A percentile compares a stretch with the other conserved stretches of the same genome.
phyloP scores from a whole-genome alignment of 1,284 basidiomycete genomes.

The Trametes hirsuta region DNA sequence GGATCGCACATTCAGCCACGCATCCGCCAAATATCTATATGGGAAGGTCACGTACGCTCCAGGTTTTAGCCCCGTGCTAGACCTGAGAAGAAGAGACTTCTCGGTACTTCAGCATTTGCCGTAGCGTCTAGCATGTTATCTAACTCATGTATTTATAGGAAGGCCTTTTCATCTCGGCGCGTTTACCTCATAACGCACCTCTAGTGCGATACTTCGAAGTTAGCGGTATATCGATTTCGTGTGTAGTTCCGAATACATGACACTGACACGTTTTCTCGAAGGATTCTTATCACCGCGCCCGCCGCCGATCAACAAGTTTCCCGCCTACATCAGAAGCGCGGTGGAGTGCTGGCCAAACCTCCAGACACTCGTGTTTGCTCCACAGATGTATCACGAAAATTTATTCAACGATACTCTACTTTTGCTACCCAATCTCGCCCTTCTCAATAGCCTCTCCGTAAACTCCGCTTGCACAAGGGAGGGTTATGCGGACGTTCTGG shows the following conservation, averaged over 20 bases:
- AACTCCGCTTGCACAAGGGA: slow-evolving; percentile 46
- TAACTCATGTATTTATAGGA: slow-evolving; percentile 1
- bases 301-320: slow-evolving; percentile 39
- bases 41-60: slow-evolving; percentile 45
- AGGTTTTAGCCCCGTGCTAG: slow-evolving; percentile 34
- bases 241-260: neutral
- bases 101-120: slow-evolving; percentile 31
- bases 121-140: neutral
- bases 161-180: slow-evolving; percentile 44
- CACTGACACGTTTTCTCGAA: slow-evolving; percentile 20
- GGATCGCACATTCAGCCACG: slow-evolving; percentile 44
- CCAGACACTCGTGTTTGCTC: slow-evolving; percentile 41
- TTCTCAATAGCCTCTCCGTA: slow-evolving; percentile 42
- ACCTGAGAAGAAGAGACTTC: slow-evolving; percentile 40
- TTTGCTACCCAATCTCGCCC: slow-evolving; percentile 28
- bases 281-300: slow-evolving; percentile 44
- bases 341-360: slow-evolving; percentile 45
- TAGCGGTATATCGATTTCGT: slow-evolving; percentile 38
- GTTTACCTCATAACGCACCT: slow-evolving; percentile 41
- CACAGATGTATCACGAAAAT: slow-evolving; percentile 40
- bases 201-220: slow-evolving; percentile 47
- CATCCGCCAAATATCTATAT: slow-evolving; percentile 49
- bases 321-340: slow-evolving; percentile 36
- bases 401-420: slow-evolving; percentile 41
- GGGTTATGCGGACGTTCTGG: slow-evolving; percentile 36